Conservation (phyloP, 2,329 filamentous ascomycete species). For the Diplocarpon mali region DNA sequence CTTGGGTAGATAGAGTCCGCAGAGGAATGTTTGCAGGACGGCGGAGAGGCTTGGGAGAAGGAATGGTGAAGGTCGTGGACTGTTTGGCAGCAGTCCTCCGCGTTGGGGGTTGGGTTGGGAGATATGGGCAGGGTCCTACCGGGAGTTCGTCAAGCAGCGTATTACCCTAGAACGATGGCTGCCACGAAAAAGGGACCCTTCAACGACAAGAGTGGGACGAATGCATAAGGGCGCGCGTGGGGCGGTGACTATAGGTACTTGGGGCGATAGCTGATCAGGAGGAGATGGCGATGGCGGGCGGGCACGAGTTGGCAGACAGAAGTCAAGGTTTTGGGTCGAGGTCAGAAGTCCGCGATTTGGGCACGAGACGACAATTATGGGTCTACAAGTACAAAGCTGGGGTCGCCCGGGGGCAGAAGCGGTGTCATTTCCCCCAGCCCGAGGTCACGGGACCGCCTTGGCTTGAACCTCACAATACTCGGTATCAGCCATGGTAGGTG, state of each 20-base stretch:
- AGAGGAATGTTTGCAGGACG: slow-evolving; percentile 80
- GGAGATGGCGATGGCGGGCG: background rate
- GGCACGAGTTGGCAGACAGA: background rate
- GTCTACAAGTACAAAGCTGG: background rate
- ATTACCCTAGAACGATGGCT: too few relatives aligned
- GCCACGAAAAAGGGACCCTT: slow-evolving; percentile 1
- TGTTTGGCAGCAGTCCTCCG: slow-evolving; percentile 62
- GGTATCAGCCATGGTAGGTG: too few relatives aligned
- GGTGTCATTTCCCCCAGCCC: background rate
- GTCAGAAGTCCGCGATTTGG: too few relatives aligned
- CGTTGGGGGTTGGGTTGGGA: slow-evolving; percentile 5
- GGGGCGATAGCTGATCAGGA: background rate
- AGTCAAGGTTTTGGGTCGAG: too few relatives aligned
- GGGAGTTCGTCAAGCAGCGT: slow-evolving; percentile 4
- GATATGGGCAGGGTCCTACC: slow-evolving; percentile 1
- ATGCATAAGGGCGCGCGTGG: slow-evolving; percentile 3
- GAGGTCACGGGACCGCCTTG: too few relatives aligned
- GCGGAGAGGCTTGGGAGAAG: slow-evolving; percentile 54
- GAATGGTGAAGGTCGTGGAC: slow-evolving; percentile 78
- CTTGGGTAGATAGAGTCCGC: slow-evolving; percentile 51
- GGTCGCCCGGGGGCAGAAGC: background rate
- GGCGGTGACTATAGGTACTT: background rate
- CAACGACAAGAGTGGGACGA: slow-evolving; percentile 3
- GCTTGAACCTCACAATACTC: too few relatives aligned
- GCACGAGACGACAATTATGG: too few relatives aligned